These are phyloP conservation scores for Mariannaea elegans DNA, from an alignment of 2,329 filamentous ascomycete genomes.

Conservation along the genomic window DNA sequence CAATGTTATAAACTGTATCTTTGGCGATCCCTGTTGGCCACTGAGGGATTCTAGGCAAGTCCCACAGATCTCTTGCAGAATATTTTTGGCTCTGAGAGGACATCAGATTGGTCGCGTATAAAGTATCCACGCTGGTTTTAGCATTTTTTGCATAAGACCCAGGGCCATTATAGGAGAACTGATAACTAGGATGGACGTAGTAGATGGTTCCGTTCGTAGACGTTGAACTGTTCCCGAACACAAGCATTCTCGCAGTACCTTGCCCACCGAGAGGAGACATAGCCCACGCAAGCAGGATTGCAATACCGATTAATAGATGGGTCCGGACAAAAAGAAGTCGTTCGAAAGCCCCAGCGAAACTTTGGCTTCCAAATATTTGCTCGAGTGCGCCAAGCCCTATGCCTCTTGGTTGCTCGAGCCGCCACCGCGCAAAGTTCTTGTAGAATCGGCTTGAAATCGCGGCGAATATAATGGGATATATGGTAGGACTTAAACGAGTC, in stretches of 20 bases:
- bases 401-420: constrained; percentile 6
- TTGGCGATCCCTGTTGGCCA: neutral
- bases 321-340: constrained; percentile 14
- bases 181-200: constrained; percentile 5
- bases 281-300: constrained; percentile 10
- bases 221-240: neutral
- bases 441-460: constrained; percentile 18
- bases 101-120: constrained; percentile 5
- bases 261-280: constrained; percentile 23
- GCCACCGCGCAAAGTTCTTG: constrained; percentile 17
- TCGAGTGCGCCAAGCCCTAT: constrained; percentile 17
- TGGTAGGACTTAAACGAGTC: neutral
- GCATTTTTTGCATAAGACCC: neutral
- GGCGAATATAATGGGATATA: constrained; percentile 25
- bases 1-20: neutral
- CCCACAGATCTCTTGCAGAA: constrained; percentile 14
- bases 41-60: constrained; percentile 17
- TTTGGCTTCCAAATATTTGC: constrained; percentile 26
- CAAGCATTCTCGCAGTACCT: constrained; percentile 7
- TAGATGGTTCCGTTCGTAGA: neutral
- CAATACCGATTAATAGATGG: neutral
- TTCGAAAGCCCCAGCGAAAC: constrained; percentile 14
- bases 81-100: neutral
- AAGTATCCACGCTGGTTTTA: neutral
- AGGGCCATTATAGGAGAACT: neutral